phyloP scores from a whole-genome alignment of 257 asterid species.

The Solanum bulbocastanum region DNA sequence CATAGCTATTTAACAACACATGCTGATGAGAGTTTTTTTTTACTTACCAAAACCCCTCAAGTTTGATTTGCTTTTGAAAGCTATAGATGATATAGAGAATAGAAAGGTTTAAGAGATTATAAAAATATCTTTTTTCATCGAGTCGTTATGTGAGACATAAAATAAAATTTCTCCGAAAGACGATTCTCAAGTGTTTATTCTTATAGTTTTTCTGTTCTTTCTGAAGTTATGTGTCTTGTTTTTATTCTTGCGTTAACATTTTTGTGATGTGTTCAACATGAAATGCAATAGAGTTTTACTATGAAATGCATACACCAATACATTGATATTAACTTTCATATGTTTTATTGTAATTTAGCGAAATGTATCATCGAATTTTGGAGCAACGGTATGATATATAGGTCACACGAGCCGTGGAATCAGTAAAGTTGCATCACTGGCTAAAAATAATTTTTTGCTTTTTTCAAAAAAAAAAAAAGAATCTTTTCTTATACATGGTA shows the following conservation, averaged over 20 bases:
- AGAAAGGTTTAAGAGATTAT: neutral
- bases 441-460: too few relatives aligned
- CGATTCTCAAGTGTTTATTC: too few relatives aligned
- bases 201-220: neutral
- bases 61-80: neutral
- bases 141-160: neutral
- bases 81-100: neutral
- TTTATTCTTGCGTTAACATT: neutral
- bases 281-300: neutral
- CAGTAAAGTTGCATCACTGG: too few relatives aligned
- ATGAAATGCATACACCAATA: neutral
- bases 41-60: neutral
- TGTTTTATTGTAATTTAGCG: neutral
- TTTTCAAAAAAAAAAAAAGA: too few relatives aligned
- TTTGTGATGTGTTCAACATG: neutral
- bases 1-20: conserved; percentile 53
- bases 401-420: too few relatives aligned
- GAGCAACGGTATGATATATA: too few relatives aligned
- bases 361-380: neutral
- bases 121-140: too few relatives aligned
- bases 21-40: conserved; percentile 33
- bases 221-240: neutral
- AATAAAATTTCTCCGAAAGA: too few relatives aligned
- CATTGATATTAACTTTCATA: neutral
- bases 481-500: too few relatives aligned